Base-by-base conservation (phyloP, 306 rosid species). In the Cicer bijugum region DNA sequence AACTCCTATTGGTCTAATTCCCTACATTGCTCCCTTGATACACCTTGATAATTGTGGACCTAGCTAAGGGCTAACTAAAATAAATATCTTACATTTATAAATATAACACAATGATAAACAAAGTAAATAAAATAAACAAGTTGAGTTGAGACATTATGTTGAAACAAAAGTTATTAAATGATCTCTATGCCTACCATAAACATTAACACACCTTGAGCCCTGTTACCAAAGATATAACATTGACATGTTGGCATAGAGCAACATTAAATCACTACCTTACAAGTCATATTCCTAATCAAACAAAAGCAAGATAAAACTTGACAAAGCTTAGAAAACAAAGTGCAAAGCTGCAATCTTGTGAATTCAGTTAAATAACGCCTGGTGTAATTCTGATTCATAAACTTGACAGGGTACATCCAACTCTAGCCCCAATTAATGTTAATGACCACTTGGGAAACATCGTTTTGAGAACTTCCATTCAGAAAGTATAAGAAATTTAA, bases 311-410 rank as follows among this genome's bases (percentile, higher is more conserved):
- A 28, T 28, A 28, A 28, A 28, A 28, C 35, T 28, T 28, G 35
- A 28, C 35, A 28, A 28, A 28, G 35, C 35, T 28, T 28, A 28
- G 35, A 28, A 28, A 28, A 28, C 5, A 0, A 28, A 28, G 35
- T 28, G 35, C 35, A 28, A 28, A 28, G 35, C 35, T 28, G 35
- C 35, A 28, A 28, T 28, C 35, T 28, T 28, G 35, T 28, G 50
- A 72, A 28, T 57, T 53, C 39, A 55, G 45, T 78, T 35, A 43
- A 16, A n/a, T 55, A 71, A 61, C 68, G 45, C 20, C 20, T n/a
- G 16, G 37, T 6, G 62, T 55, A 59, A 17, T 40, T 68, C 55
- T 37, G 52, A 61, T 59, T 42, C 55, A 59, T 58, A 47, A 48
- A 48, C 56, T 60, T 59, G 39, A 59, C 39, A 15, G 56, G 8